Base-by-base conservation (phyloP, 2,329 filamentous ascomycete species). In the Exophiala lecanii-corni region DNA sequence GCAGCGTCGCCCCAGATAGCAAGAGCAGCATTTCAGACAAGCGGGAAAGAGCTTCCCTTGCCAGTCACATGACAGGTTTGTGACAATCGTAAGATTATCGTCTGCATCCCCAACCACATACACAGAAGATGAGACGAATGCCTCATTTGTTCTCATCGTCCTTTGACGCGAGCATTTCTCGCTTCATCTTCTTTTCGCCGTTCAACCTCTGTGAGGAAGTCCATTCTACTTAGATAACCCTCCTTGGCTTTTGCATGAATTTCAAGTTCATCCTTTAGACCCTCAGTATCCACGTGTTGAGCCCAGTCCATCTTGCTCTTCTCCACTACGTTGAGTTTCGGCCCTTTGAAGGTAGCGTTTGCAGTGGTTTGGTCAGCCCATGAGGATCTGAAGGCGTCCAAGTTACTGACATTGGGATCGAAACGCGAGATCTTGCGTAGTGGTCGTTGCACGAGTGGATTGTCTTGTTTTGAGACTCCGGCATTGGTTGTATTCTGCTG, bases 251-350 rank as follows among this genome's bases (percentile, higher is more conserved):
- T 79, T 49, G 75, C 77, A 58, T 81, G 76, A 34, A 70, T 70
- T 42, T 76, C 72, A 56, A 83, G 59, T 59, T 83, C 79, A 44
- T 80, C 78, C 43, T 73, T 72, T 44, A 82, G 73, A 20, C 78
- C 78, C 34, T 75, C 74, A 40, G 74, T 64, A 56, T 81, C 76
- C 30, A 83, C 79, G 55, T 79, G 81, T 9, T 73, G 71, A 15
- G 76, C 78, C 79, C 79, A 83, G 54, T 83, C 79, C 55, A 82
- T 64, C 40, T 78, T 72, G 20, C 75, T 80, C 61, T 82, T 83
- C 61, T 81, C 78, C 37, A 83, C 76, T 0, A 79, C 81, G 52
- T 80, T 82, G 63, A 83, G 73, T 56, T 81, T 82, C 45, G 75
- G 73, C 55, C 74, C 64, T 63, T 72, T 55, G 57, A 67, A 49